Percentiles rank a stretch among this genome's conserved stretches.
These are phyloP conservation scores for Lentinula sp. DNA, from an alignment of 768 basidiomycete species.

Conservation along the genomic window DNA sequence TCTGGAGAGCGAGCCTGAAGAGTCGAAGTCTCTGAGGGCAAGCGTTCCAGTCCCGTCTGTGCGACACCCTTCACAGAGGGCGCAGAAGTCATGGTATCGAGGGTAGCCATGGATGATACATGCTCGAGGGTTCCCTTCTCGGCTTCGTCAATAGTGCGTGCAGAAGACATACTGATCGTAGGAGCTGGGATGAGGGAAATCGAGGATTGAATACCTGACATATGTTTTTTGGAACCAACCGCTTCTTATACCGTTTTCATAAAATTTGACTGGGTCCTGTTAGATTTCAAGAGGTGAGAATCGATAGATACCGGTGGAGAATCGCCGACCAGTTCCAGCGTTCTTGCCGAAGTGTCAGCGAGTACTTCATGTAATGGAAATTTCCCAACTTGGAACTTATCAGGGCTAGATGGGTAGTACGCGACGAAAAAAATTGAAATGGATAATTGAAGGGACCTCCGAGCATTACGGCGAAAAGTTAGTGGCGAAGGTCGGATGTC, in stretches of 20 bases:
- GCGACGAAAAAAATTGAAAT: neutral
- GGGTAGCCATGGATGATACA: neutral
- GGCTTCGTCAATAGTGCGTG: neutral
- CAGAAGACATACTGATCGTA: neutral
- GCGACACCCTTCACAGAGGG: neutral
- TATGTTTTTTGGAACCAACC: neutral
- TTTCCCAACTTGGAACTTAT: neutral
- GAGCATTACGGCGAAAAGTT: neutral
- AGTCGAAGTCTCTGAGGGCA: neutral
- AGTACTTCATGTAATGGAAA: neutral
- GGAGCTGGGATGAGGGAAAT: neutral
- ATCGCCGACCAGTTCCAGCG: neutral
- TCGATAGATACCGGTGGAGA: neutral
- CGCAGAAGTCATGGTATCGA: neutral
- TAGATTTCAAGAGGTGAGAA: neutral
- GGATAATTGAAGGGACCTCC: neutral
- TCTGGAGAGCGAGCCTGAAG: neutral
- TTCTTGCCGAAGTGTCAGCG: neutral
- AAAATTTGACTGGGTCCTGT: neutral
- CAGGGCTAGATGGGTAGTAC: neutral
- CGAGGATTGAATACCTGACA: neutral
- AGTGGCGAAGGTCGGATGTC: neutral
- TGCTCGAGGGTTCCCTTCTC: slow-evolving; percentile 4
- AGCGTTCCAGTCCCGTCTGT: neutral
- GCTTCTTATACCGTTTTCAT: neutral